Evolutionary conservation across 805 yeast genomes (phyloP), one percentile per base, ranked within the genome.

Genomic region (Pichia membranifaciens): DNA sequence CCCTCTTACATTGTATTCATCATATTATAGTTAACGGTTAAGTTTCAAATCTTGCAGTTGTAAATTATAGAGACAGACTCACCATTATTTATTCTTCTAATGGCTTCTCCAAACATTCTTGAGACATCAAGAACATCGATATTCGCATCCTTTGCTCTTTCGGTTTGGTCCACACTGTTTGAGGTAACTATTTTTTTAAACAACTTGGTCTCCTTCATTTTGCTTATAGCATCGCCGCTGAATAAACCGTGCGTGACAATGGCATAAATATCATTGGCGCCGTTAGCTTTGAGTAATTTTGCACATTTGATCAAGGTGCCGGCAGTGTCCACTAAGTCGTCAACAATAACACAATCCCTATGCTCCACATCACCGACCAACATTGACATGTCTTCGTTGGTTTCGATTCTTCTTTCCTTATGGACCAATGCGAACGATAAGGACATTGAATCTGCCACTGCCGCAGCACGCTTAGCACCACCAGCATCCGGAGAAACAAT

Each of bases 401-500:
- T 54, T 16, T 48, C 55, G 3, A 49, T 42, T 54, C 95, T 73
- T 61, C 96, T 74, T 62, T 93, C 99, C 67, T 93, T 93, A 68
- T 93, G 98, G 54, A 93, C 89, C 66, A 93, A 72, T 0, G 99
- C 99, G 70, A 93, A 90, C 22, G 89, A 78, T 71, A 93, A 77
- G 17, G 87, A 89, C 49, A 93, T 69, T 1, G 85, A 78, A 67
- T 93, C 99, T 1, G 99, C 99, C 51, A 93, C 77, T 1, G 91
- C 84, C 1, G 96, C 87, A 29, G 99, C 97, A 54, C 99, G 73
- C 66, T 93, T 93, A 43, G 99, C 99, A 52, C 99, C 99, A 60
- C 99, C 99, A 20, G 97, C 93, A 67, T 93, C 99, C 0, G 99
- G 99, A 1, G 96, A 88, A 31, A 93, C 97, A 57, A 93, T 81